phyloP scores from a whole-genome alignment of 768 basidiomycete species.

The Favolaschia claudopus region DNA sequence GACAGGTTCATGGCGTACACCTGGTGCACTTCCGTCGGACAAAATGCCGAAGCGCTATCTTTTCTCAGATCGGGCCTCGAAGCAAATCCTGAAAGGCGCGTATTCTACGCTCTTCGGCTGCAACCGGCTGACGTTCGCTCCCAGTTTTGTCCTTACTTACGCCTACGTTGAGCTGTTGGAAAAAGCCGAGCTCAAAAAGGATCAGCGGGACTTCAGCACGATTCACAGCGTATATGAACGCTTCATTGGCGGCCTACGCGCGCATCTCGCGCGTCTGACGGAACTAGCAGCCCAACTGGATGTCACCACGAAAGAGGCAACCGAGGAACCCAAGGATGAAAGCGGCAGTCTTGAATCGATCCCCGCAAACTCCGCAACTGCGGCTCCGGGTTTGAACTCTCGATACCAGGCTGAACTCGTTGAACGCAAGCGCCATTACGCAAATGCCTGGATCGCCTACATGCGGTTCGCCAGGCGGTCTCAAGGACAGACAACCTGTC shows the following conservation, averaged over 20 bases:
- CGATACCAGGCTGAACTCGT: conserved; percentile 46
- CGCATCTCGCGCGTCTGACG: conserved; percentile 70
- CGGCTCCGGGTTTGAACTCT: background rate
- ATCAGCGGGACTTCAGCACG: conserved; percentile 62
- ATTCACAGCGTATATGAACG: conserved; percentile 77
- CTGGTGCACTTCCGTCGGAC: conserved; percentile 79
- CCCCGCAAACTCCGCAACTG: background rate
- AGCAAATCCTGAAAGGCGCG: conserved; percentile 84
- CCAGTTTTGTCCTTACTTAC: too few relatives aligned
- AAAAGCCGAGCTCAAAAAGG: conserved; percentile 53
- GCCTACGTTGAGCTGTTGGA: conserved; percentile 80
- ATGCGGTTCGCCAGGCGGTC: conserved; percentile 92
- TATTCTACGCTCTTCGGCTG: conserved; percentile 45
- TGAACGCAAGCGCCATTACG: conserved; percentile 73
- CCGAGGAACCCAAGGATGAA: background rate
- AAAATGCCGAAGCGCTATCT: conserved; percentile 81
- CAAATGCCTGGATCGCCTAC: conserved; percentile 86
- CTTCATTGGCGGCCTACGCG: conserved; percentile 71
- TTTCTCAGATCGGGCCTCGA: conserved; percentile 86
- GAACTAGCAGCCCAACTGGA: conserved; percentile 44
- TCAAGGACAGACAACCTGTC: conserved; percentile 83
- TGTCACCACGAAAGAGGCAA: conserved; percentile 24
- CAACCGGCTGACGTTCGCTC: conserved; percentile 89
- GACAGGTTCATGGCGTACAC: conserved; percentile 91
- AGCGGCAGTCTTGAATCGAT: background rate